Evolutionary conservation across 2,329 filamentous ascomycete genomes (phyloP), one percentile per base, ranked within the genome.

Genomic region (Drechslerella coelobrocha): DNA sequence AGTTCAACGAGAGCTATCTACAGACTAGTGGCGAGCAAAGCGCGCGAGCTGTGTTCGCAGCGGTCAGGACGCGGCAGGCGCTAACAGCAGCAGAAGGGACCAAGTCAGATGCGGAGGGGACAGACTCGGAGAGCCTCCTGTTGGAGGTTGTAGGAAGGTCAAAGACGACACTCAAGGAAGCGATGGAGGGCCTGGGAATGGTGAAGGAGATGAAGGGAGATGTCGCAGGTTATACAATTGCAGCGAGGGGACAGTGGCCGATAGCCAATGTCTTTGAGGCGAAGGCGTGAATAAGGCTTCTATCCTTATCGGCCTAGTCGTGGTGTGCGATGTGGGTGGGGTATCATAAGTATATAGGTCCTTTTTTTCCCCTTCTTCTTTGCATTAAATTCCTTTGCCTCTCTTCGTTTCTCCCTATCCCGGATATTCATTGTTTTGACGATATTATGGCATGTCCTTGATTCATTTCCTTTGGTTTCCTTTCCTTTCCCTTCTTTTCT

Each of bases 21-120:
- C 45, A 47, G 19, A 59, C 66, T 1, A 52, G 63, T 3, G 29
- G 21, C 8, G 51, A 55, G 12, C 19, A 48, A 24, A 63, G 52
- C 24, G 86, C 77, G 81, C 85, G 4, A 73, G 81, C 14, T 86
- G 91, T 76, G 81, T 88, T 2, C 84, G 90, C 61, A 84, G 74
- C 72, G 55, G 74, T 74, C 47, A 66, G 53, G 41, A 41, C 47
- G 6, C 34, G 57, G 17, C 66, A 41, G 50, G 57, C 39, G 8
- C 29, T 63, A 21, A 51, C 34, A 1, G 31, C 60, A 26, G 52
- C 48, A 10, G 24, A 51, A 31, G 43, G 26, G 34, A 37, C 61
- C 23, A 62, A 61, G 41, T 51, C 54, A 4, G 19, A 51, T 48
- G 63, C 59, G 34, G 68, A 72, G 26, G 73, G 43, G 17, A 48